These are phyloP conservation scores for Dendrocalamus latiflorus DNA, from an alignment of 202 grass and related monocot species.

Conservation along the genomic window DNA sequence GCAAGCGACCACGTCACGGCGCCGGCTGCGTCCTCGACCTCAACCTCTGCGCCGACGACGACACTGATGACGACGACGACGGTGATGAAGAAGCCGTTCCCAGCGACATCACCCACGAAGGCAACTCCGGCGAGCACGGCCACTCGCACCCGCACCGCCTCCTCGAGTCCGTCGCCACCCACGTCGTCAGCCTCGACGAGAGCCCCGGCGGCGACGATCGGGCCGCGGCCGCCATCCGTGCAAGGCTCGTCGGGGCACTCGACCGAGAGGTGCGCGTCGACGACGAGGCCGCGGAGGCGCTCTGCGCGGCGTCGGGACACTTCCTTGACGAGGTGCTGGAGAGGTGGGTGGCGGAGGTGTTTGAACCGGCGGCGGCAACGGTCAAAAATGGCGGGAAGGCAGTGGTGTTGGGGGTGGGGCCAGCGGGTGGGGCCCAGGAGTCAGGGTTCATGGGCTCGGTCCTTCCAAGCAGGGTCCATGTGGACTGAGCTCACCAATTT, in stretches of 20 bases:
- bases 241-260: slow-evolving; percentile 20
- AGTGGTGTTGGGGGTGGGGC: slow-evolving; percentile 30
- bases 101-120: slow-evolving; percentile 70
- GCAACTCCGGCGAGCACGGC: slow-evolving; percentile 7
- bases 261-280: slow-evolving; percentile 22
- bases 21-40: slow-evolving; percentile 9
- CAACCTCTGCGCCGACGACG: slow-evolving; percentile 31
- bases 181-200: slow-evolving; percentile 12
- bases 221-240: not conserved
- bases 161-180: slow-evolving; percentile 12
- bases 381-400: slow-evolving; percentile 51
- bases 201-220: not conserved
- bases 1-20: slow-evolving; percentile 37
- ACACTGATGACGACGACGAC: not conserved
- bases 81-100: slow-evolving; percentile 40
- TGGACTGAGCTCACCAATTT: slow-evolving; percentile 46
- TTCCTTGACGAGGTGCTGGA: slow-evolving; percentile 52
- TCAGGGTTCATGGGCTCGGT: slow-evolving; percentile 66
- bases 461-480: slow-evolving; percentile 60
- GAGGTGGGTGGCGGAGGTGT: slow-evolving; percentile 65
- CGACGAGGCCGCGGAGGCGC: slow-evolving; percentile 35
- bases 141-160: not conserved
- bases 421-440: not conserved
- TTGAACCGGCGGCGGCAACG: slow-evolving; percentile 43
- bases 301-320: slow-evolving; percentile 33